phyloP scores from a whole-genome alignment of 441 rosid species.

The Adansonia gregorii region DNA sequence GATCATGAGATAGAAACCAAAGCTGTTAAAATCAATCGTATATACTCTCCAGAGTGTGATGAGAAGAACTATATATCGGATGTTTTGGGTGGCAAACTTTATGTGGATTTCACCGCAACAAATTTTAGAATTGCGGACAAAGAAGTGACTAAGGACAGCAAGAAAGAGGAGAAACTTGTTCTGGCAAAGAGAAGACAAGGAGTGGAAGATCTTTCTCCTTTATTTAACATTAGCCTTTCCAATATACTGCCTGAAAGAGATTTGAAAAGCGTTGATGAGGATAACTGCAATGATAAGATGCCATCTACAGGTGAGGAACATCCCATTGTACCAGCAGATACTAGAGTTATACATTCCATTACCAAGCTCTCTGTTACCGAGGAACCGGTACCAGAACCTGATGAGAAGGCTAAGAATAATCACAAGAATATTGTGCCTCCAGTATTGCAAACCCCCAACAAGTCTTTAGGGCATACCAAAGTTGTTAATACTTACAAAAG shows the following conservation, averaged over 20 bases:
- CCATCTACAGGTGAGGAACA: constrained; percentile 34
- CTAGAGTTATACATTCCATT: constrained; percentile 24
- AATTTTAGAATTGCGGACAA: constrained; percentile 31
- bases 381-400: constrained; percentile 40
- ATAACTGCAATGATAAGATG: constrained; percentile 35
- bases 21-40: constrained; percentile 12
- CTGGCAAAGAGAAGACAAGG: background rate
- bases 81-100: constrained; percentile 23
- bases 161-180: constrained; percentile 28
- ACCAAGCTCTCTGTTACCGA: constrained; percentile 31
- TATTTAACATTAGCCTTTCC: constrained; percentile 26
- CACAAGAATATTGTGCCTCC: constrained; percentile 36
- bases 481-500: constrained; percentile 40
- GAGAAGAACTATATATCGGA: constrained; percentile 22
- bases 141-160: constrained; percentile 18
- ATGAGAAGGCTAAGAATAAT: constrained; percentile 36
- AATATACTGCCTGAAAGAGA: constrained; percentile 40
- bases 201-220: constrained; percentile 9
- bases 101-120: constrained; percentile 22
- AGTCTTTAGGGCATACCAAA: constrained; percentile 41
- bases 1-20: constrained; percentile 33
- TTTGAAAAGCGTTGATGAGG: constrained; percentile 31
- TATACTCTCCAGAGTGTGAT: constrained; percentile 29
- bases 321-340: constrained; percentile 26
- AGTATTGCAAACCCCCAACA: constrained; percentile 41